A percentile compares a stretch with the other conserved stretches of the same genome.
Evolutionary conservation across 768 basidiomycete species (phyloP).

Genomic region (Rhizopogon rudus): DNA sequence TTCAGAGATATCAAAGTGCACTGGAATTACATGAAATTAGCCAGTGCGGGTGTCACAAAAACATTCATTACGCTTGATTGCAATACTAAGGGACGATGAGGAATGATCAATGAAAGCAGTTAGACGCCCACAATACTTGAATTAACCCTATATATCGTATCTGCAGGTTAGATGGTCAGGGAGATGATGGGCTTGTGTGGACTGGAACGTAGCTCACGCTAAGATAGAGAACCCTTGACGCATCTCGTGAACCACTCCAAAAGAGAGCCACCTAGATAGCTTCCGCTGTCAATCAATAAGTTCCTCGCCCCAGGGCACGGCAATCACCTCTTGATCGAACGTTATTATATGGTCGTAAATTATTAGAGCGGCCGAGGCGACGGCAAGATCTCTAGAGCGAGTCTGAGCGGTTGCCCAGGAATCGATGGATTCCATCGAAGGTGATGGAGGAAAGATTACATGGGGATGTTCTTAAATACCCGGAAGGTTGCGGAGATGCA

Average conservation of each 20-base stretch:
- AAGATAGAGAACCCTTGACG: slow-evolving; percentile 7
- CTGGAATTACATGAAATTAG: neutral
- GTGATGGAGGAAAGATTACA: neutral
- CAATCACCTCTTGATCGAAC: slow-evolving; percentile 5
- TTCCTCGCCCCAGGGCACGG: neutral
- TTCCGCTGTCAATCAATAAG: neutral
- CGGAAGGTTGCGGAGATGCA: too few species aligned
- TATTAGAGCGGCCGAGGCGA: slow-evolving; percentile 2
- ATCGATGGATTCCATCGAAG: too few species aligned
- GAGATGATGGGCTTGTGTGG: neutral
- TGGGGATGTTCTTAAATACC: neutral
- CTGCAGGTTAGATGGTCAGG: neutral
- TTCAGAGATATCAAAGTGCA: neutral
- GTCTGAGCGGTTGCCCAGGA: neutral
- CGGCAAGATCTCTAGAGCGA: neutral
- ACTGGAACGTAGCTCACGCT: neutral
- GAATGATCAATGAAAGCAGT: neutral
- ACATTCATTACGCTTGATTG: neutral
- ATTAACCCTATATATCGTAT: slow-evolving; percentile 6
- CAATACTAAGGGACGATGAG: neutral
- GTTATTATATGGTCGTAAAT: slow-evolving; percentile 7
- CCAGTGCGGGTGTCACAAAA: neutral
- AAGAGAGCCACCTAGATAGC: slow-evolving; percentile 4
- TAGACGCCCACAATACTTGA: neutral
- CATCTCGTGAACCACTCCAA: slow-evolving; percentile 1